Base-by-base conservation (phyloP, 768 basidiomycete genomes). In the Hemileccinum impolitum region DNA sequence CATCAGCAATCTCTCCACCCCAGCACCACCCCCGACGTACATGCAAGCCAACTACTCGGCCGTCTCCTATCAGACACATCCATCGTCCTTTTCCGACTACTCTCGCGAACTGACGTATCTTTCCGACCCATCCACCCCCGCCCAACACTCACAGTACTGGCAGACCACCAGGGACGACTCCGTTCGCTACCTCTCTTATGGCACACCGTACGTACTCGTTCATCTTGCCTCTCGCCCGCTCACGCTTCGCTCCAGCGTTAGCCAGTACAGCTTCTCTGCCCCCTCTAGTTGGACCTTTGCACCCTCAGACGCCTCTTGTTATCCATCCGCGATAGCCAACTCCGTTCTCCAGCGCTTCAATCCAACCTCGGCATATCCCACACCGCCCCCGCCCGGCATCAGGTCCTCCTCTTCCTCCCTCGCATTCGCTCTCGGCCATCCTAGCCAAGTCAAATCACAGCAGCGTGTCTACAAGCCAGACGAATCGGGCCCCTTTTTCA, bases 61-160 rank as follows among this genome's bases (percentile, higher is more conserved):
- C n/a, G n/a, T 59, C 50, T 56, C 62, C 41, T 62, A 71, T 56
- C 63, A 58, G 34, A 58, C 56, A 17, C 80, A n/a, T n/a, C n/a
- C n/a, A n/a, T n/a, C n/a, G n/a, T n/a, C 79, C 15, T 86, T 87
- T 58, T 73, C 82, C 2, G 85, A 88, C 53, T 88, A 88, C 66
- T 72, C 85, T 15, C 75, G 75, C 37, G 84, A 85, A 53, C 59
- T 84, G 13, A 53, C 75, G 18, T 82, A 84, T 61, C 68, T 87
- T 25, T 71, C 77, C 4, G 69, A 78, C n/a, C 62, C 76, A 9
- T 72, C 75, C 7, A 65, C 66, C 11, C 71, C 76, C 10, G 59
- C 54, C 4, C 70, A 75, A 37, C 74, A 80, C 51, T 70, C 76
- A 14, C 76, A 74, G 15, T 87, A 82, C 55, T 90, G 88, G 88